A percentile compares a stretch with the other conserved stretches of the same genome.
Evolutionary conservation across 139 green algal species (phyloP).

Genomic region (Chlorella sp.): DNA sequence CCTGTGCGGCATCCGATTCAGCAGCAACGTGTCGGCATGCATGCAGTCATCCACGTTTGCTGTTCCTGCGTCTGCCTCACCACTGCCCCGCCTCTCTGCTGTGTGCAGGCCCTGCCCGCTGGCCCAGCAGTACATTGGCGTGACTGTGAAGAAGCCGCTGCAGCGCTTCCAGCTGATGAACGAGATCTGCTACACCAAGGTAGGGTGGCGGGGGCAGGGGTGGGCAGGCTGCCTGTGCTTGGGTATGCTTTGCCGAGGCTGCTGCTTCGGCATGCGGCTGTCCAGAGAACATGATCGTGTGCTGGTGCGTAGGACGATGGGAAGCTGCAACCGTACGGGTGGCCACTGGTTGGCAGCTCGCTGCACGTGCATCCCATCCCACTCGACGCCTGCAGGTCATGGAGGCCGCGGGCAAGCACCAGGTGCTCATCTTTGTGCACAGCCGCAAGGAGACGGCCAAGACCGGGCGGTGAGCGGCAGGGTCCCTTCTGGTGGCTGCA

Average conservation of each 20-base stretch:
- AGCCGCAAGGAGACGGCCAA: conserved; percentile 98
- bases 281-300: too few species aligned
- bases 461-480: conserved; percentile 67
- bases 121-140: conserved; percentile 96
- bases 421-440: conserved; percentile 99
- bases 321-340: too few species aligned
- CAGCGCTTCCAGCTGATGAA: conserved; percentile 99
- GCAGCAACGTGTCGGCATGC: too few species aligned
- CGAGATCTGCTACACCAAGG: conserved; percentile 99
- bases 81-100: not conserved
- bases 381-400: conserved; percentile 65
- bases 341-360: too few species aligned
- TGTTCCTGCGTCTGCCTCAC: not conserved
- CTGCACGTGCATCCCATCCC: too few species aligned
- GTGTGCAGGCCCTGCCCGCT: conserved; percentile 94
- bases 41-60: too few species aligned
- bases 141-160: conserved; percentile 98
- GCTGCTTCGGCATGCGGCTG: too few species aligned
- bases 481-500: too few species aligned
- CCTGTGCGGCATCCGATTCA: too few species aligned
- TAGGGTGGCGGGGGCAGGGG: conserved; percentile 15
- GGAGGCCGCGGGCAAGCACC: conserved; percentile 92
- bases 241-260: too few species aligned
- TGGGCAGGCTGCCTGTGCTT: too few species aligned
- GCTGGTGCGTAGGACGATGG: too few species aligned